Percentiles rank a stretch among this genome's conserved stretches.
Conservation (phyloP, 2,329 filamentous ascomycete species). For the Didymellaceae sp. region DNA sequence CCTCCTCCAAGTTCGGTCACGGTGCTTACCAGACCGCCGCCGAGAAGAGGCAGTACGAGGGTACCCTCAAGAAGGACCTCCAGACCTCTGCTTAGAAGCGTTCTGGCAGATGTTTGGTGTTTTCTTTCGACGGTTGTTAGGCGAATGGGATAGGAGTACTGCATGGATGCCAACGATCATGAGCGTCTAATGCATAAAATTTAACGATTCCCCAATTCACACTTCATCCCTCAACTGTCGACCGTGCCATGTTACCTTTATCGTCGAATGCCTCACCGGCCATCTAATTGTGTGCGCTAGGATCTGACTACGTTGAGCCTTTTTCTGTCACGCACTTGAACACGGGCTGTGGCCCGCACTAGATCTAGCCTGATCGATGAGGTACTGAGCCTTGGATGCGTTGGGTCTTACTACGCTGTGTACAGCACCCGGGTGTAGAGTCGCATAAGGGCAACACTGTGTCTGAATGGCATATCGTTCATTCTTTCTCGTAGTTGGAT, state of each 20-base stretch:
- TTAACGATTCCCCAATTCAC: conserved; percentile 49
- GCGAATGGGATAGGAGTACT: conserved; percentile 47
- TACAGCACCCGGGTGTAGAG: too few relatives aligned
- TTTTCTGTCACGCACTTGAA: too few relatives aligned
- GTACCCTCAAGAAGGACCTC: conserved; percentile 99
- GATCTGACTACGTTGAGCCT: too few relatives aligned
- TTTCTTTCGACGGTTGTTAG: conserved; percentile 45
- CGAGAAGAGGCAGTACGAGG: conserved; percentile 98
- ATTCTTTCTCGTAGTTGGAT: too few relatives aligned
- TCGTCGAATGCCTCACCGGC: too few relatives aligned
- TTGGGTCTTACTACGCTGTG: too few relatives aligned
- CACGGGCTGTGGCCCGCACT: too few relatives aligned
- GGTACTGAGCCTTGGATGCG: too few relatives aligned
- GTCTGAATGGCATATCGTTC: too few relatives aligned
- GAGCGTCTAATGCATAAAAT: conserved; percentile 45
- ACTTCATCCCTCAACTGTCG: not conserved
- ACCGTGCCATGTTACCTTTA: not conserved
- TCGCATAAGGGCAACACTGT: too few relatives aligned
- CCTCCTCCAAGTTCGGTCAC: conserved; percentile 99
- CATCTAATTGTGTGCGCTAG: too few relatives aligned
- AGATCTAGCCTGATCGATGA: too few relatives aligned
- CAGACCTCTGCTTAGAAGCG: conserved; percentile 59
- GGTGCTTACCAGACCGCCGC: conserved; percentile 98
- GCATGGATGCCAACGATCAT: conserved; percentile 40
- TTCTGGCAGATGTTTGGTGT: conserved; percentile 36